Percentiles rank a stretch among this genome's conserved stretches.
phyloP scores from a whole-genome alignment of 2,329 filamentous ascomycete species.

The Neofusicoccum umdonicola region DNA sequence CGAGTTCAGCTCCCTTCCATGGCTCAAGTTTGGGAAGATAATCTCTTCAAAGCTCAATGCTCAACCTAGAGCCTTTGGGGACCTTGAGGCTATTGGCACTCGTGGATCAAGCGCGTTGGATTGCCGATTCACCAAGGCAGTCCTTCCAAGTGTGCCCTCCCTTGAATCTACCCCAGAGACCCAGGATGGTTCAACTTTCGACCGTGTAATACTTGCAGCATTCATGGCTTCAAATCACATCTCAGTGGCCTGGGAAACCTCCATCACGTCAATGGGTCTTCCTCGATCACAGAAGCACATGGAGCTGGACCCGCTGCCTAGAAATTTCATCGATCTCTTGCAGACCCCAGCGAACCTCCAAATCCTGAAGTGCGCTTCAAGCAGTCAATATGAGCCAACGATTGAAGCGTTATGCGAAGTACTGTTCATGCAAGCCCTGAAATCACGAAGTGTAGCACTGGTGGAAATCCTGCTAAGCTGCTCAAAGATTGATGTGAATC shows the following conservation, averaged over 20 bases:
- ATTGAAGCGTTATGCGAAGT: neutral
- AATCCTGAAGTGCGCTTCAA: neutral
- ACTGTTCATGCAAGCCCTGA: neutral
- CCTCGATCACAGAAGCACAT: no score
- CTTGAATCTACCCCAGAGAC: no score
- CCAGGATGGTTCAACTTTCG: no score
- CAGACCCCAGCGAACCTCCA: no score
- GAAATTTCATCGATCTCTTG: neutral
- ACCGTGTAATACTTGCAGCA: no score
- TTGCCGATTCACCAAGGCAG: no score
- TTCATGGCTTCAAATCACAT: no score
- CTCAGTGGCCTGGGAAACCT: accelerated
- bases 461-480: neutral
- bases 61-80: no score
- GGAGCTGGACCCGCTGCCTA: neutral
- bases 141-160: no score
- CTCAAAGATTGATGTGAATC: neutral
- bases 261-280: neutral
- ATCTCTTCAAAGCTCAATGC: no score
- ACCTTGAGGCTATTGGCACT: no score
- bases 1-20: neutral
- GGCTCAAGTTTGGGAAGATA: neutral
- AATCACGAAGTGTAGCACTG: neutral
- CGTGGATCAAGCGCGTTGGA: no score
- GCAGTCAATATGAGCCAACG: neutral